Base-by-base conservation (phyloP, 2,329 filamentous ascomycete species). In the Xylariaceae sp. region DNA sequence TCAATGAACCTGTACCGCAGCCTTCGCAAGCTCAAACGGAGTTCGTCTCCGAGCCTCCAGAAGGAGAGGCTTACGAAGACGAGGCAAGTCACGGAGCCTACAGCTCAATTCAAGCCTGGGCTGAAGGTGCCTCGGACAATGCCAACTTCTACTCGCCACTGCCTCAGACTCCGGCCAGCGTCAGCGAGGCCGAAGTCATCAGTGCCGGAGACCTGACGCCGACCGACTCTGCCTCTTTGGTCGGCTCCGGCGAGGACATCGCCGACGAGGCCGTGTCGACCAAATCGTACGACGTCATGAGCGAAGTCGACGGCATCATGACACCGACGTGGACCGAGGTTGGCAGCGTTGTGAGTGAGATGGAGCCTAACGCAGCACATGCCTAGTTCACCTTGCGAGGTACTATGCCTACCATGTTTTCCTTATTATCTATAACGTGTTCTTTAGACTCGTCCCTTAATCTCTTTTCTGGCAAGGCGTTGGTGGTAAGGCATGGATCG, bases 281-380 rank as follows among this genome's bases (percentile, higher is more conserved):
- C 0, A 61, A 66, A 43, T 68, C 65, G 2, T 78, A 72, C 46
- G 81, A 83, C 52, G 75, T 83, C 14, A 66, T 83, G 69, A 84
- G 80, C 58, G 77, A 82, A 55, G 80, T 77, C 58, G 78, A 78
- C 31, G 80, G 79, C 30, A 76, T 83, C 59, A 66, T 73, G 47
- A 86, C 82, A 1, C 82, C 82, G 0, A 74, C 75, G 64, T 86
- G 82, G 82, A 82, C 79, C 6, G 82, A 86, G 61, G 75, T 86
- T 12, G 82, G 80, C 51, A 85, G 82, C 54, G 75, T 81, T 11
- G 69, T 83, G 22, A 84, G 81, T 61, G 78, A 82, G 62, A 77
- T 67, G 56, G 77, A 81, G 43, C 65, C 61, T n/a, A 62, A 66
- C 18, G 66, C 63, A 11, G 58, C 61, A n/a, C 70, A 64, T 33